Conservation (phyloP, 257 asterid genomes). For the Solanum habrochaites region DNA sequence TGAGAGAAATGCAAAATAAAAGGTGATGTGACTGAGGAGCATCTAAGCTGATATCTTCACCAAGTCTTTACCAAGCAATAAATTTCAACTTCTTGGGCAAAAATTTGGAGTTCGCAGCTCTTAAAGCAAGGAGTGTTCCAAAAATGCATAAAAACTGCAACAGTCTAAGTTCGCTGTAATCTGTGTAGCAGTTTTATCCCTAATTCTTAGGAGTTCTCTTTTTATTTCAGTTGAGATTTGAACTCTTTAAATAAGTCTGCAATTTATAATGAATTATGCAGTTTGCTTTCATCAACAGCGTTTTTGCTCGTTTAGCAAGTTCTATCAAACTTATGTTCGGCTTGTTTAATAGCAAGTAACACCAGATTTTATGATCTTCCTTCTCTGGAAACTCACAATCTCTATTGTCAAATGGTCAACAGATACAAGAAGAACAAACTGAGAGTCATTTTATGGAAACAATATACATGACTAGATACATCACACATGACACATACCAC, state of each 20-base stretch:
- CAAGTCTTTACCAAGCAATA: background rate
- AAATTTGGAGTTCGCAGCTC: background rate
- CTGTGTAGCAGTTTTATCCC: background rate
- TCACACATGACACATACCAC: slow-evolving; percentile 39
- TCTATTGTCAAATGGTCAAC: background rate
- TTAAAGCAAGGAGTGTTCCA: background rate
- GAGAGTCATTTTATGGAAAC: background rate
- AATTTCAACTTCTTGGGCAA: background rate
- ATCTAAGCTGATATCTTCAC: background rate
- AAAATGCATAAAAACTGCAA: background rate
- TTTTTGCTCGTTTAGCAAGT: background rate
- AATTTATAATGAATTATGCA: background rate
- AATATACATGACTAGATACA: background rate
- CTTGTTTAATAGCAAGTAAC: background rate
- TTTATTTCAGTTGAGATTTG: background rate
- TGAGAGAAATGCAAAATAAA: background rate
- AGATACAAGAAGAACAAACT: background rate
- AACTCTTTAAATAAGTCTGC: background rate
- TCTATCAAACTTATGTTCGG: background rate
- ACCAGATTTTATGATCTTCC: background rate
- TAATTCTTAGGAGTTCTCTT: background rate
- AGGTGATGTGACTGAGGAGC: background rate
- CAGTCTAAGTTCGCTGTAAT: background rate
- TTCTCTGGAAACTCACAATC: background rate
- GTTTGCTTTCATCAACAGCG: background rate